phyloP scores from a whole-genome alignment of 2,329 filamentous ascomycete species.

The Zymoseptoria passerinii region DNA sequence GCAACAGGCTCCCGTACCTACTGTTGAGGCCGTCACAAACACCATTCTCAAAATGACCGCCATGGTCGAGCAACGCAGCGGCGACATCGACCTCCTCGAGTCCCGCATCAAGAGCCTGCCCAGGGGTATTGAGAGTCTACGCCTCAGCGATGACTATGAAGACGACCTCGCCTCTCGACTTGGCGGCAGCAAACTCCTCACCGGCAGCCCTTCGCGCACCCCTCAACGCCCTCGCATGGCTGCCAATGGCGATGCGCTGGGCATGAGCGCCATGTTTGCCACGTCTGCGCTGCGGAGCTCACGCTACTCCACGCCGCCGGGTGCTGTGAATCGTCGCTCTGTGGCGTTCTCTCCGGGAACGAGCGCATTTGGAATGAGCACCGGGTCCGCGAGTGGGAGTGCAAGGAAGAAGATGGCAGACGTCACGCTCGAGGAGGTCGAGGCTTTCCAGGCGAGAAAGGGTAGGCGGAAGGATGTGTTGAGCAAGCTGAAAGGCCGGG shows the following conservation, averaged over 20 bases:
- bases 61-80: conserved; percentile 85
- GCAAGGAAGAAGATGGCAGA: conserved; percentile 32
- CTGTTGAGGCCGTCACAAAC: conserved; percentile 82
- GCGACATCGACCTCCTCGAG: conserved; percentile 84
- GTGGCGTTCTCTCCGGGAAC: conserved; percentile 16
- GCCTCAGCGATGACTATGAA: conserved; percentile 26
- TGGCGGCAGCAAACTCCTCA: conserved; percentile 21
- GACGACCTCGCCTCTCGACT: conserved; percentile 27
- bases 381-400: conserved; percentile 22
- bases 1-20: conserved; percentile 50
- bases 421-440: conserved; percentile 35
- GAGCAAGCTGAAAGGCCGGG: conserved; percentile 30
- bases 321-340: conserved; percentile 26
- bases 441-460: conserved; percentile 27
- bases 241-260: conserved; percentile 27
- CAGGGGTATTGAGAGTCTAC: conserved; percentile 23
- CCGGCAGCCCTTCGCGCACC: conserved; percentile 29
- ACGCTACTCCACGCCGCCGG: conserved; percentile 24
- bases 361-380: conserved; percentile 22
- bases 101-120: conserved; percentile 68
- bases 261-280: conserved; percentile 30
- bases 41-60: conserved; percentile 88
- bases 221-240: conserved; percentile 24
- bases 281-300: conserved; percentile 3
- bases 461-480: conserved; percentile 33